phyloP scores from a whole-genome alignment of 495 filamentous ascomycete species.

The Sabuloglossum arenarium region DNA sequence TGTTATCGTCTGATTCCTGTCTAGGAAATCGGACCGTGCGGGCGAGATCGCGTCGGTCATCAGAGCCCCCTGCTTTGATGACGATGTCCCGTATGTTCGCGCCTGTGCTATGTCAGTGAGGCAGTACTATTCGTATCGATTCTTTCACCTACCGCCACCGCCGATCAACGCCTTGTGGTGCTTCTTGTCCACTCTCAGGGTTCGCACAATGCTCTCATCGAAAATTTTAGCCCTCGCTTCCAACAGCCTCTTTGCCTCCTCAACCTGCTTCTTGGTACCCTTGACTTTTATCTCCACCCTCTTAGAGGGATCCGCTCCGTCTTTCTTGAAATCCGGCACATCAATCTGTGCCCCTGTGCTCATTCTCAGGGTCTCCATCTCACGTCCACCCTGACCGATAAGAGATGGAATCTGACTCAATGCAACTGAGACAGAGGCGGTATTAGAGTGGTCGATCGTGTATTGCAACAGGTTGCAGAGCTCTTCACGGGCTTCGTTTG shows the following conservation, averaged over 20 bases:
- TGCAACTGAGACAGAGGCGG: conserved; percentile 60
- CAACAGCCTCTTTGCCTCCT: conserved; percentile 70
- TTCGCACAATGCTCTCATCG: conserved; percentile 66
- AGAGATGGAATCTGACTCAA: conserved; percentile 72
- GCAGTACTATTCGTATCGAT: neutral
- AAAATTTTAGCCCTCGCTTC: conserved; percentile 67
- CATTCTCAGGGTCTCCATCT: conserved; percentile 74
- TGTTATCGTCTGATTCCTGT: conserved; percentile 54
- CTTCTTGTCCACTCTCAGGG: conserved; percentile 73
- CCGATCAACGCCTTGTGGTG: conserved; percentile 85
- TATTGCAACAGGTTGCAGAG: conserved; percentile 71
- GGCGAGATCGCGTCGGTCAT: conserved; percentile 56
- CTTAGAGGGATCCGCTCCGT: conserved; percentile 35
- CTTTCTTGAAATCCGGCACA: conserved; percentile 47
- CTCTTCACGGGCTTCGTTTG: conserved; percentile 77
- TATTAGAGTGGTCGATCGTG: conserved; percentile 62
- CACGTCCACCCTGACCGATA: conserved; percentile 74
- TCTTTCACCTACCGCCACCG: conserved; percentile 43
- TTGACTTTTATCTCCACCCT: conserved; percentile 70
- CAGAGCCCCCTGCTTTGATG: conserved; percentile 67
- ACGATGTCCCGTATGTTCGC: conserved; percentile 74
- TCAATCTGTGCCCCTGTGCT: conserved; percentile 72
- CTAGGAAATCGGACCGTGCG: conserved; percentile 83
- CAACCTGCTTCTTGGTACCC: conserved; percentile 76
- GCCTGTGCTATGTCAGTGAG: conserved; percentile 33